Evolutionary conservation across 176 grass and related monocot genomes (phyloP).

Genomic region (Carex littledalei): DNA sequence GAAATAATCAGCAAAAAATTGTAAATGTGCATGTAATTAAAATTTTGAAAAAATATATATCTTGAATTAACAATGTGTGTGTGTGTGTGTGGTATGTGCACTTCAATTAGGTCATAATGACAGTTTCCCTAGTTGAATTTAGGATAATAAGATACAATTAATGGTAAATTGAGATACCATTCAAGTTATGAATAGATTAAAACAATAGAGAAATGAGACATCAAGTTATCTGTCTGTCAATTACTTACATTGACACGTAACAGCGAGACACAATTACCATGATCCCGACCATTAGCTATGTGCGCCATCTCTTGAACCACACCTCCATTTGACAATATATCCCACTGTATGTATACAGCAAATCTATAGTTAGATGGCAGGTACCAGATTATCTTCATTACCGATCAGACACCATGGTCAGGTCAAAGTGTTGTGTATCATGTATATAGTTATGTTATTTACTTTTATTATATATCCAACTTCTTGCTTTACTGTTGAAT

Average conservation of each 20-base stretch:
- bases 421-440: background rate
- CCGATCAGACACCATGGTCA: background rate
- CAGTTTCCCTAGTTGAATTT: background rate
- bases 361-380: background rate
- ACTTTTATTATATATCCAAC: background rate
- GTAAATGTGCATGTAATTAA: background rate
- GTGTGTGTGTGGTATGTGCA: background rate
- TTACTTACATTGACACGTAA: slow-evolving; percentile 65
- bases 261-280: slow-evolving; percentile 73
- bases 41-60: background rate
- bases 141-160: slow-evolving; percentile 1
- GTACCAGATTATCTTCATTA: background rate
- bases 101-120: background rate
- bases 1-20: background rate
- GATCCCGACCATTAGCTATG: slow-evolving; percentile 66
- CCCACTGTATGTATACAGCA: slow-evolving; percentile 45
- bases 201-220: background rate
- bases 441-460: background rate
- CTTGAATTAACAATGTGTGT: background rate
- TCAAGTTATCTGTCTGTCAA: background rate
- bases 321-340: slow-evolving; percentile 71
- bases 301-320: slow-evolving; percentile 81
- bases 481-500: background rate
- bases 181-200: background rate
- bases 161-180: background rate